Evolutionary conservation across 371 early-diverging fungal species (phyloP), one percentile per base, ranked within the genome.

Genomic region (Chytridiales sp.): DNA sequence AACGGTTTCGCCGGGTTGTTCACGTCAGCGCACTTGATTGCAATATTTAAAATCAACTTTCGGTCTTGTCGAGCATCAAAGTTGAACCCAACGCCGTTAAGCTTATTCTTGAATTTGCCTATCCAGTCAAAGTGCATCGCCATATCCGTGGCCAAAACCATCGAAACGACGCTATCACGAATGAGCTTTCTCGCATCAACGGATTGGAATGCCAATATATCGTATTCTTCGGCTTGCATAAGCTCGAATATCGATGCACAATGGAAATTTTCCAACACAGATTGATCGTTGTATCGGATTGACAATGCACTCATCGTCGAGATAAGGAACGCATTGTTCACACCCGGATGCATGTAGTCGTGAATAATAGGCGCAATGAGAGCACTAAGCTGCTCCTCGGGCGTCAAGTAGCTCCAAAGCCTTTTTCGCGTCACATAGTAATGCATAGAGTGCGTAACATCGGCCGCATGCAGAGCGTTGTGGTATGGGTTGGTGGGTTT

Each of bases 131-230:
- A 79, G 53, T 79, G 79, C 58, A 56, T 34, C 8, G 66, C 58
- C 77, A 77, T 77, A 47, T 77, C 77, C 24, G 82, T 82, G 5
- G 81, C 81, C 24, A 82, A 52, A 1, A 82, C 75, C 67, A 80
- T 68, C 17, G 68, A 59, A 6, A 79, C 61, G 21, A 74, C 59
- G 24, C 69, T 40, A 34, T 78, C 77, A 26, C 81, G 53, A 11
- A 78, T 61, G 27, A 34, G 29, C 32, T 67, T 59, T 5, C 57
- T 46, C 39, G 49, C 22, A 4, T 82, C 82, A 19, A 34, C 13
- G 4, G 65, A 3, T 24, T 79, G 27, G 19, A 26, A 22, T n/a
- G 22, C 26, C 5, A 82, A 47, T 43, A 82, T 57, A 53, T 82
- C 64, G 54, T 44, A 48, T 19, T 69, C 62, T 26, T 60, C 29